phyloP scores from a whole-genome alignment of 768 basidiomycete genomes.

The Kwoniella sp. region DNA sequence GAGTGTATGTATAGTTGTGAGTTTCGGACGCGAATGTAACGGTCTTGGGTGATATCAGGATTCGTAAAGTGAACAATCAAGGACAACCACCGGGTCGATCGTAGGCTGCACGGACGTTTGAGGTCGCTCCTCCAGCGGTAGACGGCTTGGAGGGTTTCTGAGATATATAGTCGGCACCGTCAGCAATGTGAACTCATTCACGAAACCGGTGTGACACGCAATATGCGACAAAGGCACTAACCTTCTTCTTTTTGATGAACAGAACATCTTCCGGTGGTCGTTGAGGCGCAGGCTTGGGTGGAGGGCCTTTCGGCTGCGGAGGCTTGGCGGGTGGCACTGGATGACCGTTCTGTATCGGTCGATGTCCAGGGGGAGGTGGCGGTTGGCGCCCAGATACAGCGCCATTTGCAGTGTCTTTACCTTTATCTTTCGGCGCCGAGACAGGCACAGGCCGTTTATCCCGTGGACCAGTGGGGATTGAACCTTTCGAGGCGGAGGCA shows the following conservation, averaged over 20 bases:
- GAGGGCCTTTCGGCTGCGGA: constrained; percentile 6
- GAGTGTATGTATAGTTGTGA: neutral
- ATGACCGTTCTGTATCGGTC: constrained; percentile 1
- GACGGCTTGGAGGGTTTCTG: constrained; percentile 21
- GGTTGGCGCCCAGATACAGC: neutral
- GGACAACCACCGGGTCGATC: constrained; percentile 20
- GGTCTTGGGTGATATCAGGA: too few species aligned
- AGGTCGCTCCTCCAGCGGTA: neutral
- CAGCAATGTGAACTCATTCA: neutral
- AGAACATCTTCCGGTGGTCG: constrained; percentile 33
- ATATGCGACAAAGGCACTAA: constrained; percentile 2
- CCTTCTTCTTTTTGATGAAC: constrained; percentile 48
- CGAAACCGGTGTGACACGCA: neutral
- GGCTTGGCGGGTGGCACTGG: neutral
- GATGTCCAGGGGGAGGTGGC: neutral
- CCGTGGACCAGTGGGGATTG: neutral
- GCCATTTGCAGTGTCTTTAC: neutral
- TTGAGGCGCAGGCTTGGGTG: constrained; percentile 23
- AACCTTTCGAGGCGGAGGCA: neutral
- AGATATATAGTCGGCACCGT: neutral
- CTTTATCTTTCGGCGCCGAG: neutral
- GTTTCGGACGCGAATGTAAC: too few species aligned
- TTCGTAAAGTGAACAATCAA: neutral
- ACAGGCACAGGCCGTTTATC: constrained; percentile 2
- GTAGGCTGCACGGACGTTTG: constrained; percentile 19